A percentile compares a stretch with the other conserved stretches of the same genome.
Evolutionary conservation across 305 asterid genomes (phyloP).

Genomic region (Rubia tinctorum): DNA sequence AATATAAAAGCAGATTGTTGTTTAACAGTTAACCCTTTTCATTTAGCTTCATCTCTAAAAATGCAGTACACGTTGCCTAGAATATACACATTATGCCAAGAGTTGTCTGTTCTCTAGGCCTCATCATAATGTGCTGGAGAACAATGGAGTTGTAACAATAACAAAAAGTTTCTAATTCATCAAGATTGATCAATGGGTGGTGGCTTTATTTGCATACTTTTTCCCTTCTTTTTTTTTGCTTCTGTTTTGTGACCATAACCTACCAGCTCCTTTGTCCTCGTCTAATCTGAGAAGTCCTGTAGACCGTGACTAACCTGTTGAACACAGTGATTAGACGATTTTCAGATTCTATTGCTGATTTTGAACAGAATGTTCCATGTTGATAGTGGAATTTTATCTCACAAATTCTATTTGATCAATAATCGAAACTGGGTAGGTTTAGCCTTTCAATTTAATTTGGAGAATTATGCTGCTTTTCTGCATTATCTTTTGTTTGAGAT

Average conservation of each 20-base stretch:
- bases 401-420: neutral
- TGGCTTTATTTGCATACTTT: constrained; percentile 15
- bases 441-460: neutral
- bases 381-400: too few species aligned
- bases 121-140: neutral
- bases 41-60: neutral
- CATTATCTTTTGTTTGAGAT: neutral
- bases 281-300: neutral
- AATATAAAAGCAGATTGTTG: neutral
- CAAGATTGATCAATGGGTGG: constrained; percentile 28
- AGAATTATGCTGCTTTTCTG: neutral
- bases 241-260: constrained; percentile 18
- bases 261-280: constrained; percentile 12
- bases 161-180: neutral
- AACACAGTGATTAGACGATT: too few species aligned
- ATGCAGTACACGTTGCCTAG: neutral
- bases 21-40: neutral
- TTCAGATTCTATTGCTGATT: too few species aligned
- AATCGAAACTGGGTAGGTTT: neutral
- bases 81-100: neutral
- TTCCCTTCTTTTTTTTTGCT: constrained; percentile 7
- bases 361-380: neutral
- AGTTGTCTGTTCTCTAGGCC: neutral
- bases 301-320: neutral
- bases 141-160: neutral